Evolutionary conservation across 768 basidiomycete genomes (phyloP).

Genomic region (Suillus americanus): DNA sequence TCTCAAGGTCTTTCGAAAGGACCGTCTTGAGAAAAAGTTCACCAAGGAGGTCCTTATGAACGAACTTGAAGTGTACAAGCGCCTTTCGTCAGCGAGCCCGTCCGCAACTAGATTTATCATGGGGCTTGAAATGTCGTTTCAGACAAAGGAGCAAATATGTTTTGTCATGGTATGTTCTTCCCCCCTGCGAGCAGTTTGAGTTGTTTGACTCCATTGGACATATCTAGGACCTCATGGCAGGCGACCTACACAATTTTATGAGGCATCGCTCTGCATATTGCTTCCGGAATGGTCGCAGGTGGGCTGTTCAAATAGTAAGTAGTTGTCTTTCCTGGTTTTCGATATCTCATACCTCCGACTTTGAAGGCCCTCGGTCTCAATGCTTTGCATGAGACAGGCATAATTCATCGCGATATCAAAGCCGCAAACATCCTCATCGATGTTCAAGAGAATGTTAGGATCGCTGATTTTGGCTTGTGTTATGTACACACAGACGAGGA

Average conservation of each 20-base stretch:
- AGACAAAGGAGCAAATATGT: constrained; percentile 27
- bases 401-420: constrained; percentile 70
- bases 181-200: background rate
- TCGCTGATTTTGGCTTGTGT: background rate
- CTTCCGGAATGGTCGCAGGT: constrained; percentile 8
- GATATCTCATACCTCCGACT: constrained; percentile 3
- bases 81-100: constrained; percentile 27
- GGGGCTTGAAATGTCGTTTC: constrained; percentile 37
- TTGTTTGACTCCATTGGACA: background rate
- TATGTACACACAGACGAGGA: background rate
- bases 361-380: constrained; percentile 37
- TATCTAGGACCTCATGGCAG: constrained; percentile 40
- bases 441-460: background rate
- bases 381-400: constrained; percentile 54
- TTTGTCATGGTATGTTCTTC: constrained; percentile 40
- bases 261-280: constrained; percentile 15
- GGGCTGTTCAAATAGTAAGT: constrained; percentile 41
- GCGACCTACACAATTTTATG: constrained; percentile 35
- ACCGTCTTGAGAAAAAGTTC: constrained; percentile 10
- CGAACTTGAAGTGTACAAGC: constrained; percentile 38
- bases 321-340: background rate
- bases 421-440: background rate
- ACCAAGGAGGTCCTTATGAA: constrained; percentile 19
- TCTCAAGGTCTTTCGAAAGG: constrained; percentile 35
- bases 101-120: constrained; percentile 38